Evolutionary conservation across 345 rosid species (phyloP).

Genomic region (Citrus reticulata): DNA sequence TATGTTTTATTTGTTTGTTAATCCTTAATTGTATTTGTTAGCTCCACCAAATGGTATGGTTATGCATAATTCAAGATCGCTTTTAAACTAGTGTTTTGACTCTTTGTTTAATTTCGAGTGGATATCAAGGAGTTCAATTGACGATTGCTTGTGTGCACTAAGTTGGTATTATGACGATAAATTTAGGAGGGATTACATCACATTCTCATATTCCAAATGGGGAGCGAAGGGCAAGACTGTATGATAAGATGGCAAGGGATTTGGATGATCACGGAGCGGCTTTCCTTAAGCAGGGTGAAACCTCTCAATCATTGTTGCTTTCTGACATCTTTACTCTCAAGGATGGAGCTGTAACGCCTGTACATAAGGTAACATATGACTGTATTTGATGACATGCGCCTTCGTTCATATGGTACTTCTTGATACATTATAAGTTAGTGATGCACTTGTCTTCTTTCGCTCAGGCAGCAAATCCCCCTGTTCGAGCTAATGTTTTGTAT

Average conservation of each 20-base stretch:
- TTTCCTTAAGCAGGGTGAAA: conserved; percentile 82
- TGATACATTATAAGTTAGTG: background rate
- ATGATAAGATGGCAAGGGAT: conserved; percentile 78
- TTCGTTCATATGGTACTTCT: background rate
- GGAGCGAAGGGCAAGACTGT: conserved; percentile 55
- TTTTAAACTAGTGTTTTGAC: background rate
- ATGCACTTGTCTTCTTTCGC: conserved; percentile 9
- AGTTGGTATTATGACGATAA: background rate
- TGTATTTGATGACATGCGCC: background rate
- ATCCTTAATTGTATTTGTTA: background rate
- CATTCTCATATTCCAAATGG: conserved; percentile 35
- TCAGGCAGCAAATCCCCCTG: conserved; percentile 86
- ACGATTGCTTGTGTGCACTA: background rate
- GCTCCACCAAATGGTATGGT: background rate
- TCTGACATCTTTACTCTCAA: conserved; percentile 72
- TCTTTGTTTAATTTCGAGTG: background rate
- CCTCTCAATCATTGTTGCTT: conserved; percentile 80
- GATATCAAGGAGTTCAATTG: background rate
- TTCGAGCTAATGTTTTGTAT: conserved; percentile 81
- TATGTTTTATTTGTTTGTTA: conserved; percentile 1
- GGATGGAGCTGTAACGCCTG: conserved; percentile 63
- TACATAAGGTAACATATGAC: conserved; percentile 49
- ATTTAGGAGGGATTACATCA: conserved; percentile 21
- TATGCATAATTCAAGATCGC: too few relatives aligned
- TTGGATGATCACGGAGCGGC: conserved; percentile 64